Base-by-base conservation (phyloP, 2,329 filamentous ascomycete species). In the Hypoxylon sp. region DNA sequence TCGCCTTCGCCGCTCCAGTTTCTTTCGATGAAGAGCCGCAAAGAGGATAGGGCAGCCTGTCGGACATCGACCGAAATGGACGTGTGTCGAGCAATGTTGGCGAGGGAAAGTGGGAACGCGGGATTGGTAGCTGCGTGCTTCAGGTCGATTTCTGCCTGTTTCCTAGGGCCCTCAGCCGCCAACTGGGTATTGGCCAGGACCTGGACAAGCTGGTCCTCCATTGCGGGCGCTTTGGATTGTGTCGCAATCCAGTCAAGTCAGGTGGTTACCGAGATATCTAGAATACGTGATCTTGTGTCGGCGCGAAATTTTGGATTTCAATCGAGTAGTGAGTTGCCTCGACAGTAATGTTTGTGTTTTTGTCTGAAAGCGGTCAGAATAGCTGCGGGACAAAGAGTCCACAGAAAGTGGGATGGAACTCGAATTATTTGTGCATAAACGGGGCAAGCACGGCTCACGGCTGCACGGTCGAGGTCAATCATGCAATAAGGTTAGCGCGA, bases 181-280 rank as follows among this genome's bases (percentile, higher is more conserved):
- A 90, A 90, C 83, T 97, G 93, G 53, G 94, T 97, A 81, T 94
- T 93, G 76, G 91, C 89, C 71, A 99, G 90, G 79, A 98, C 87
- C 80, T 91, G 90, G 75, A 96, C 90, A 80, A 99, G 89, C 85
- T 97, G 91, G 82, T 97, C 91, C 87, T 97, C 94, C 94, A 97
- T 97, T 72, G 43, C 70, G 21, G 45, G 36, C 5, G 23, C 10
- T 13, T 46, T 10, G 23, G 60, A 51, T 56, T 19, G 51, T 61
- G 23, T 49, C 28, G 51, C 67, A 46, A 68, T 65, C 65, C 66
- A 59, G 60, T 36, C 25, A 17, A 55, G 38, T 43, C 28, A 25
- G 25, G 34, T 50, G 17, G 38, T 34, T 21, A 11, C 32, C 5
- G 21, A 38, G 36, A 21, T 25, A 32, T 19, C 36, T 36, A 41